Conservation (phyloP, 768 basidiomycete species). For the Boletus insuetus region DNA sequence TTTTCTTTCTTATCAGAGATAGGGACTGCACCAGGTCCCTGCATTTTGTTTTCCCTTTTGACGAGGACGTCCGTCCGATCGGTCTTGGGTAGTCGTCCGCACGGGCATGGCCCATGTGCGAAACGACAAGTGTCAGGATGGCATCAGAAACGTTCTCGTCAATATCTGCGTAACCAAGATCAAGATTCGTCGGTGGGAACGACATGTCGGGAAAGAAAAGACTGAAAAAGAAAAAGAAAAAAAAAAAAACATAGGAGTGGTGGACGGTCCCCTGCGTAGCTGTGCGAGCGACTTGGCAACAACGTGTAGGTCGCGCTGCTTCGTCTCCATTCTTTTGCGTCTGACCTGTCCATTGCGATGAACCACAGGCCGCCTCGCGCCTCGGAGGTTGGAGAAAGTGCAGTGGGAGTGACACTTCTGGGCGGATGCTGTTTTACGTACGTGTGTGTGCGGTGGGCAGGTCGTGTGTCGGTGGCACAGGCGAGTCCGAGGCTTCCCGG, state of each 20-base stretch:
- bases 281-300: constrained; percentile 3
- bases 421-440: constrained; percentile 8
- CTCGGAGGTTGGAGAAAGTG: constrained; percentile 7
- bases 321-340: constrained; percentile 12
- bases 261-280: background rate
- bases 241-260: background rate
- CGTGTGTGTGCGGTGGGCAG: background rate
- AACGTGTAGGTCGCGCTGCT: constrained; percentile 26
- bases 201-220: background rate
- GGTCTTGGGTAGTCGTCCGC: background rate
- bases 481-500: constrained; percentile 14
- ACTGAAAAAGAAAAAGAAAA: background rate
- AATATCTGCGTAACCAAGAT: background rate
- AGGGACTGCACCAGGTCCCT: constrained; percentile 8
- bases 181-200: background rate
- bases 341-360: constrained; percentile 2
- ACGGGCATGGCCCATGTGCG: background rate
- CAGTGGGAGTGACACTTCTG: background rate
- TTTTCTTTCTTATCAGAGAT: constrained; percentile 8
- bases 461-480: constrained; percentile 5
- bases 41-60: background rate
- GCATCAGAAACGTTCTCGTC: background rate
- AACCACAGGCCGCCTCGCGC: background rate
- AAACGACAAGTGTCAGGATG: background rate
- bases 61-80: background rate